These are phyloP conservation scores for Adansonia rubrostipa DNA, from an alignment of 441 rosid species.

Conservation along the genomic window DNA sequence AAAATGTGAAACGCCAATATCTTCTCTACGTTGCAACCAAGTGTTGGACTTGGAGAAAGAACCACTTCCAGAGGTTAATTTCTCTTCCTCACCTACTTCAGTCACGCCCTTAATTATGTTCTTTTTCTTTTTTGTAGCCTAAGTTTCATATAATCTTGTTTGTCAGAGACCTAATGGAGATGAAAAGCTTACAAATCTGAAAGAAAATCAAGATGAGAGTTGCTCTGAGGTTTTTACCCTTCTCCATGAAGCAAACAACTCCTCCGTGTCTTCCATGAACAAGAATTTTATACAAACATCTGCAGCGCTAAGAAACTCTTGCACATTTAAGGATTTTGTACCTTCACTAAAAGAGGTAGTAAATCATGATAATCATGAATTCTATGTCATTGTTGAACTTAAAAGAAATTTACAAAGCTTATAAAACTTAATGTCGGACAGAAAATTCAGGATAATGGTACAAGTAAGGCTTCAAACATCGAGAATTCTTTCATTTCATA, in stretches of 20 bases:
- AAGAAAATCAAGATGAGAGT: conserved; percentile 63
- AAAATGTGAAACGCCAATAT: conserved; percentile 45
- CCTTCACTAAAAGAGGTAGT: conserved; percentile 54
- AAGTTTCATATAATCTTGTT: conserved; percentile 20
- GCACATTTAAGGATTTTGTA: conserved; percentile 60
- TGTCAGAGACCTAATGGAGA: conserved; percentile 56
- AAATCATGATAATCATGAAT: conserved; percentile 35
- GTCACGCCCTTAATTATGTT: conserved; percentile 19
- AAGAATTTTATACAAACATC: conserved; percentile 39
- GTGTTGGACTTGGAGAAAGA: conserved; percentile 68
- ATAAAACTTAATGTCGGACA: conserved; percentile 45
- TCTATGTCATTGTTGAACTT: conserved; percentile 37
- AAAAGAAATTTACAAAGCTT: conserved; percentile 42
- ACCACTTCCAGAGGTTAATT: conserved; percentile 63
- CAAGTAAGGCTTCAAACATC: conserved; percentile 49
- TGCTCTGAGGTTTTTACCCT: conserved; percentile 63
- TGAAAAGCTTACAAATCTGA: conserved; percentile 47
- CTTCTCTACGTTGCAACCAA: conserved; percentile 53
- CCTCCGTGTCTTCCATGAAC: conserved; percentile 57
- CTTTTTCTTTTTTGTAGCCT: conserved; percentile 21
- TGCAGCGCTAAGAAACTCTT: conserved; percentile 40
- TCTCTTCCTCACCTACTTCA: conserved; percentile 19
- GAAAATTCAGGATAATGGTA: conserved; percentile 46
- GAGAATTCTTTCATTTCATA: conserved; percentile 40
- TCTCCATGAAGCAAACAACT: conserved; percentile 56